Percentiles rank a stretch among this genome's conserved stretches.
phyloP scores from a whole-genome alignment of 2,329 filamentous ascomycete genomes.

The Scleromitrula shiraiana region DNA sequence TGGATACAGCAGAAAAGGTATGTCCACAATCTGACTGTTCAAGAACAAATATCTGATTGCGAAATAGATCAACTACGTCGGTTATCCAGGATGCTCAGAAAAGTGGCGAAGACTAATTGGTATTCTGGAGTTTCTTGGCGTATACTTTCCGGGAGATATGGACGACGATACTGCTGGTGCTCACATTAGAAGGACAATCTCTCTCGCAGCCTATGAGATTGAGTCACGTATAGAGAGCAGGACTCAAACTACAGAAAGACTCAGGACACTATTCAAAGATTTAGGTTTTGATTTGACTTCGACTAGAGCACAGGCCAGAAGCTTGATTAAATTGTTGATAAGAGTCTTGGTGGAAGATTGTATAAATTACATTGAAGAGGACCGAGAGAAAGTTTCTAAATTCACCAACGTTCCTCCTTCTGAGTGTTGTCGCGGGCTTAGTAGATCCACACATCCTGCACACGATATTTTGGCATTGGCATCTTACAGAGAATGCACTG shows the following conservation, averaged over 20 bases:
- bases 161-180: constrained; percentile 6
- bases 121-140: constrained; percentile 8
- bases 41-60: background rate
- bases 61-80: constrained; percentile 10
- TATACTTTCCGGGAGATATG: constrained; percentile 11
- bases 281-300: constrained; percentile 5
- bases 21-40: background rate
- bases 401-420: constrained; percentile 7
- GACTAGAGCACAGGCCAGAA: constrained; percentile 5
- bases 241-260: background rate
- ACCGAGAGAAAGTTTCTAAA: constrained; percentile 4
- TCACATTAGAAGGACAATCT: constrained; percentile 8
- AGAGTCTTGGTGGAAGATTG: constrained; percentile 7
- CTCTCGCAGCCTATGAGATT: constrained; percentile 11
- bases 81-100: constrained; percentile 4
- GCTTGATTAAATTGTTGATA: constrained; percentile 9
- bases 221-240: constrained; percentile 5
- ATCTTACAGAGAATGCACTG: constrained; percentile 22
- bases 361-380: background rate
- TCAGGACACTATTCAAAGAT: constrained; percentile 6
- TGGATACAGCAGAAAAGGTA: constrained; percentile 11
- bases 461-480: constrained; percentile 24
- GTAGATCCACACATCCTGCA: constrained; percentile 22
- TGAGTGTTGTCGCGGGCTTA: constrained; percentile 10
- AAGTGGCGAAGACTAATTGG: constrained; percentile 9